Percentiles rank a stretch among this genome's conserved stretches.
Conservation (phyloP, 164 flowering plant genomes). For the Berberis vulgaris region DNA sequence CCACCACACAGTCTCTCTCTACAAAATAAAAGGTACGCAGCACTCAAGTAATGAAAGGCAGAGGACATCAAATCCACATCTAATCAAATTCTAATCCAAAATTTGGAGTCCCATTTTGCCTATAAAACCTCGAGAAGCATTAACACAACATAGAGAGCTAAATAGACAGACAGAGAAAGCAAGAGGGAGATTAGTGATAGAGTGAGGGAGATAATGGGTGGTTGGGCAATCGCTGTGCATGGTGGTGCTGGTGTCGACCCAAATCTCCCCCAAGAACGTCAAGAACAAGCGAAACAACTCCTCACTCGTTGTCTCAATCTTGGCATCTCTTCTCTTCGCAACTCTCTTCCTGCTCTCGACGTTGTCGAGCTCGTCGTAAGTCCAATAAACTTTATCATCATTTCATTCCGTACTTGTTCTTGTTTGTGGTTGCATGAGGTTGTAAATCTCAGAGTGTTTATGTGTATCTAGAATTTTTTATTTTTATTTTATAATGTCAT, state of each 20-base stretch:
- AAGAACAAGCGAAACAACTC: slow-evolving; percentile 67
- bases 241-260: slow-evolving; percentile 99
- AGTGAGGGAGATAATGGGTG: slow-evolving; percentile 34
- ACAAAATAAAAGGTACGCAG: too few species aligned
- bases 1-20: too few species aligned
- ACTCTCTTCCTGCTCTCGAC: slow-evolving; percentile 66
- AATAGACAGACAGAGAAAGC: slow-evolving; percentile 9
- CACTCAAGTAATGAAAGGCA: not conserved
- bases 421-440: too few species aligned
- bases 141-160: not conserved
- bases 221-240: slow-evolving; percentile 96
- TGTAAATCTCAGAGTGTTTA: too few species aligned
- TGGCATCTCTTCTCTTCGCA: slow-evolving; percentile 73
- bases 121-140: slow-evolving; percentile 3
- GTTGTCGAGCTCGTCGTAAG: slow-evolving; percentile 94
- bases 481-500: too few species aligned
- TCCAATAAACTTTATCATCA: not conserved
- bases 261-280: slow-evolving; percentile 68
- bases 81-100: not conserved
- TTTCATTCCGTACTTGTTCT: too few species aligned
- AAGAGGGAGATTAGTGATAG: slow-evolving; percentile 2
- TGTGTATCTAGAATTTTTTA: too few species aligned
- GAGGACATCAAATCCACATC: slow-evolving; percentile 2
- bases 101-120: slow-evolving; percentile 11
- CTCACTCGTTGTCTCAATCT: slow-evolving; percentile 75